phyloP scores from a whole-genome alignment of 805 yeast genomes.

The Sugiyamaella marilandica region DNA sequence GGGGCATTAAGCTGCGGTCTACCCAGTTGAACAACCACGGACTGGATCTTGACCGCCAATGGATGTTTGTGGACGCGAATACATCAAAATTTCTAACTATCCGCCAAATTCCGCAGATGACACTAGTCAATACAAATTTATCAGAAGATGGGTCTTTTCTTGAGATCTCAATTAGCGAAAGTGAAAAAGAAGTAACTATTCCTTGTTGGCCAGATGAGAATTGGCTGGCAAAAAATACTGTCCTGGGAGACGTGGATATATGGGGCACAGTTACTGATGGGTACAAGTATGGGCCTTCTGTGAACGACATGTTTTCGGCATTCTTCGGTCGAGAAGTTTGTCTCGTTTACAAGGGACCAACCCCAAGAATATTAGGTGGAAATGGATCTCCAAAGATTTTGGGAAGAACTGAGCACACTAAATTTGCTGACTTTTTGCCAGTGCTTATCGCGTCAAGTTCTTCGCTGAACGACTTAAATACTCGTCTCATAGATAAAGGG shows the following conservation, averaged over 20 bases:
- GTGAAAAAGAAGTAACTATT: neutral
- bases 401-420: slow-evolving; percentile 1
- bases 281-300: neutral
- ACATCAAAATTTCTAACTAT: neutral
- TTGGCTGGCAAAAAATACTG: neutral
- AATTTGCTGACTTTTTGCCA: neutral
- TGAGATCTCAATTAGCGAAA: neutral
- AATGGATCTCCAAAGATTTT: neutral
- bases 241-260: neutral
- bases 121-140: neutral
- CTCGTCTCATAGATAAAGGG: neutral
- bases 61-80: neutral
- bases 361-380: neutral
- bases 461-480: neutral
- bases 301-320: neutral
- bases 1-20: neutral
- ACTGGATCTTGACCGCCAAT: neutral
- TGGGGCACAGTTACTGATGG: neutral
- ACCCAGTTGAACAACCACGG: neutral
- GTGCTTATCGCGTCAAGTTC: neutral
- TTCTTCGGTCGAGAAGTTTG: neutral
- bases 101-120: neutral
- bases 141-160: neutral
- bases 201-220: neutral
- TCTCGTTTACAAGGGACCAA: neutral